Percentiles rank a stretch among this genome's conserved stretches.
Evolutionary conservation across 2,329 filamentous ascomycete species (phyloP).

Genomic region (Epichloe scottii): DNA sequence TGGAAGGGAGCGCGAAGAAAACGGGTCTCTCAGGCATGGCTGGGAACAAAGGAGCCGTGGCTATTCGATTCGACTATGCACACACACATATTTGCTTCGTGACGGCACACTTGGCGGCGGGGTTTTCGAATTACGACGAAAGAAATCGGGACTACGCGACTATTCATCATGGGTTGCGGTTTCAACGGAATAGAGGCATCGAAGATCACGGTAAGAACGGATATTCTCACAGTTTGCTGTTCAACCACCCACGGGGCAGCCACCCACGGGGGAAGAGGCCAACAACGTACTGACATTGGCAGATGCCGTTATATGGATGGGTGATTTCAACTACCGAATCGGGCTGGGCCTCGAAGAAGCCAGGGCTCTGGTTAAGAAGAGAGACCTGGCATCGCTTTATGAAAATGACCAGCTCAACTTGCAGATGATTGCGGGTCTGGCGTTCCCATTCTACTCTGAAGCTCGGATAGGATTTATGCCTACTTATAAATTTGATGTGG

Average conservation of each 20-base stretch:
- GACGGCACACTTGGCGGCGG: slow-evolving; percentile 89
- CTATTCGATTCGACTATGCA: slow-evolving; percentile 88
- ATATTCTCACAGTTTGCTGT: too few species aligned
- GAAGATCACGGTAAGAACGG: slow-evolving; percentile 62
- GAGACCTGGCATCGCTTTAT: slow-evolving; percentile 68
- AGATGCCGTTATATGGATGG: slow-evolving; percentile 81
- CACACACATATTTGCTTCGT: slow-evolving; percentile 91
- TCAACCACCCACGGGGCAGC: neutral
- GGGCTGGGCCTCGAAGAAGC: slow-evolving; percentile 70
- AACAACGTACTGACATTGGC: neutral
- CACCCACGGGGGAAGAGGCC: neutral
- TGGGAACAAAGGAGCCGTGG: slow-evolving; percentile 95
- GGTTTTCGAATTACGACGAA: slow-evolving; percentile 94
- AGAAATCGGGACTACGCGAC: slow-evolving; percentile 86
- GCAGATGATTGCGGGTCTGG: slow-evolving; percentile 86
- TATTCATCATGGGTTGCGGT: slow-evolving; percentile 75
- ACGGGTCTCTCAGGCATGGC: slow-evolving; percentile 90
- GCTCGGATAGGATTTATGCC: slow-evolving; percentile 77
- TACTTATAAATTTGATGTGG: slow-evolving; percentile 92
- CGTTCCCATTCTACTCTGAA: slow-evolving; percentile 88
- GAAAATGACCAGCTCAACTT: slow-evolving; percentile 93
- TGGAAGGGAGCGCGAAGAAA: slow-evolving; percentile 93
- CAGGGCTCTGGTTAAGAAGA: slow-evolving; percentile 56
- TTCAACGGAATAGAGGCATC: slow-evolving; percentile 82
- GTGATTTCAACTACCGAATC: slow-evolving; percentile 97